Conservation (phyloP, 768 basidiomycete species). For the Mycena leptocephala region DNA sequence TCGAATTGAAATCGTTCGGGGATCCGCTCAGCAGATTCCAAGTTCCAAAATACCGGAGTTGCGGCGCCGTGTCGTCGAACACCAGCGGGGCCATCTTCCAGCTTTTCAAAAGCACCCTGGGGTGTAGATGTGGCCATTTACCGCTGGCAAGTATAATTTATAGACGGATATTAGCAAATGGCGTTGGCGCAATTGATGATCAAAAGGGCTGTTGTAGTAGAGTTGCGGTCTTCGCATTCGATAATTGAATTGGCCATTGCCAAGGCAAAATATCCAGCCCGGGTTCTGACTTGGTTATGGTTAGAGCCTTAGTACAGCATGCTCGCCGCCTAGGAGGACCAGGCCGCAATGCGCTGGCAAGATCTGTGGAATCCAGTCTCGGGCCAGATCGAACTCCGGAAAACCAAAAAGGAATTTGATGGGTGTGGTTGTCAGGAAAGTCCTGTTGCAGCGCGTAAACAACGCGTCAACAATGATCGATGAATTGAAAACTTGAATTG, state of each 20-base stretch:
- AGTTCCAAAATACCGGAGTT: not conserved
- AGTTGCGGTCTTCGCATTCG: no score
- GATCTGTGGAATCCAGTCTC: no score
- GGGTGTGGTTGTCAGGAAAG: not conserved
- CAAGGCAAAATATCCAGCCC: no score
- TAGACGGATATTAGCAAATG: not conserved
- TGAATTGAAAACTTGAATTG: not conserved
- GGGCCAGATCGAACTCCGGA: not conserved
- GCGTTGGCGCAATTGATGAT: conserved; percentile 1
- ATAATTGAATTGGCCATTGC: not conserved
- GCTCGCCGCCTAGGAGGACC: no score
- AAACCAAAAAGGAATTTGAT: not conserved
- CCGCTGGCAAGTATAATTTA: not conserved
- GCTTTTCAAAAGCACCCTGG: not conserved
- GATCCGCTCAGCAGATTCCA: conserved; percentile 4
- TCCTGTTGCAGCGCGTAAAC: not conserved
- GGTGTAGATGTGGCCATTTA: not conserved
- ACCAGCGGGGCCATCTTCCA: not conserved
- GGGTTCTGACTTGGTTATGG: no score
- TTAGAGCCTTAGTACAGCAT: no score
- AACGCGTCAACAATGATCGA: not conserved
- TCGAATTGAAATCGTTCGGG: not conserved
- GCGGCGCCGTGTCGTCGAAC: not conserved
- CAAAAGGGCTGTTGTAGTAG: not conserved
- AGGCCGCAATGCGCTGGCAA: no score